These are phyloP conservation scores for Termitomyces sp. DNA, from an alignment of 768 basidiomycete genomes.

Conservation along the genomic window DNA sequence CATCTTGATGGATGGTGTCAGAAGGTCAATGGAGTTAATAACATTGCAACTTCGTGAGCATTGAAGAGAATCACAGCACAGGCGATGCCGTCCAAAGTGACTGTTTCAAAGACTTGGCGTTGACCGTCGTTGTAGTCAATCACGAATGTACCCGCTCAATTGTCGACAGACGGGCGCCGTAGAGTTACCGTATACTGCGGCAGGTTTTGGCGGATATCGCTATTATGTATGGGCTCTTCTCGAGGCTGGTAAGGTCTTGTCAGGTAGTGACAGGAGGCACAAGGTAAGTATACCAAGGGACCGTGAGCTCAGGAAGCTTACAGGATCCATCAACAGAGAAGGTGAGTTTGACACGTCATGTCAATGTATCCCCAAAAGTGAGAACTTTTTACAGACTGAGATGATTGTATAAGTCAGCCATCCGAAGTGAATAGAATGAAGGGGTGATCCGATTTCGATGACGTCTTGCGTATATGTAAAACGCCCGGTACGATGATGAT, in stretches of 20 bases:
- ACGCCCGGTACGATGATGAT: neutral
- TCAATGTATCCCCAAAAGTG: constrained; percentile 16
- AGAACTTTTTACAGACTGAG: neutral
- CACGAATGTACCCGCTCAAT: neutral
- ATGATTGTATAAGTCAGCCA: neutral
- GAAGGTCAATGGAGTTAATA: constrained; percentile 3
- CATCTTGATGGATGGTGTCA: constrained; percentile 6
- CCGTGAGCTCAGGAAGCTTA: constrained; percentile 3
- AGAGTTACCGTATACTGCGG: neutral
- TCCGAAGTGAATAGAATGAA: constrained; percentile 3
- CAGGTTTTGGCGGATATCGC: neutral
- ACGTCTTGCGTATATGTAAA: neutral
- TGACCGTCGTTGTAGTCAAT: neutral
- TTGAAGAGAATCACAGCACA: neutral
- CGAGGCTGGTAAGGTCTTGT: neutral
- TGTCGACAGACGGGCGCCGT: neutral
- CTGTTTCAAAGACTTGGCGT: neutral
- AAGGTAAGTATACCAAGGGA: constrained; percentile 8
- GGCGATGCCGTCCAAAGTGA: neutral
- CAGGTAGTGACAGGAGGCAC: constrained; percentile 6
- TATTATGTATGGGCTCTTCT: neutral
- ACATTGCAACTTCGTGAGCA: constrained; percentile 1
- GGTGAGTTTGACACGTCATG: constrained; percentile 21
- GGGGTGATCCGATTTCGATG: constrained; percentile 2
- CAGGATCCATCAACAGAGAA: constrained; percentile 15